Evolutionary conservation across 2,329 filamentous ascomycete species (phyloP).

Genomic region (Botrytis byssoidea): DNA sequence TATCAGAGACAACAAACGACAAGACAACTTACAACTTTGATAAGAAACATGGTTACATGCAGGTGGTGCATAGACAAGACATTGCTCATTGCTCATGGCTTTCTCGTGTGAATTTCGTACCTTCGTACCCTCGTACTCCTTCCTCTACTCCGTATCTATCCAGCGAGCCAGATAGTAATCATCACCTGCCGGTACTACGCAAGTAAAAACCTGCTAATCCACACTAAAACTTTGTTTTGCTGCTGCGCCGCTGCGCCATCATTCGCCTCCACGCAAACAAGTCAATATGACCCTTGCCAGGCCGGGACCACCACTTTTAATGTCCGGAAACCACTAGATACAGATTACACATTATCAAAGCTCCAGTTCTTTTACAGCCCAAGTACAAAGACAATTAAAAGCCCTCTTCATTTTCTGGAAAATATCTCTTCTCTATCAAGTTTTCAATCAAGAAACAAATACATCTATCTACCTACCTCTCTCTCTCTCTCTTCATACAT

Average conservation of each 20-base stretch:
- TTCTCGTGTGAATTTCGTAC: not conserved
- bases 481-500: not conserved
- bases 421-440: slow-evolving; percentile 1
- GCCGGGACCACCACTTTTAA: slow-evolving; percentile 17
- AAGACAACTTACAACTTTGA: not conserved
- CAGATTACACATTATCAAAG: slow-evolving; percentile 8
- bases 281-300: not conserved
- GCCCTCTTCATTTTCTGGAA: not conserved
- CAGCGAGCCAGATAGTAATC: too few relatives aligned
- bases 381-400: slow-evolving; percentile 18
- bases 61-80: not conserved
- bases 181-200: not conserved
- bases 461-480: not conserved
- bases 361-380: not conserved
- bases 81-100: not conserved
- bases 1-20: not conserved
- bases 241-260: slow-evolving; percentile 7
- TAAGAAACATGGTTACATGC: not conserved
- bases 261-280: slow-evolving; percentile 18
- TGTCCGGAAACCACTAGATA: slow-evolving; percentile 9
- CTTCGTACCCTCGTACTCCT: not conserved
- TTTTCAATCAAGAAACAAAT: not conserved
- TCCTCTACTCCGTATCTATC: not conserved
- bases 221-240: not conserved
- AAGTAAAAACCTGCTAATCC: not conserved